Conservation (phyloP, 2,329 filamentous ascomycete species). For the Diatrype stigma region DNA sequence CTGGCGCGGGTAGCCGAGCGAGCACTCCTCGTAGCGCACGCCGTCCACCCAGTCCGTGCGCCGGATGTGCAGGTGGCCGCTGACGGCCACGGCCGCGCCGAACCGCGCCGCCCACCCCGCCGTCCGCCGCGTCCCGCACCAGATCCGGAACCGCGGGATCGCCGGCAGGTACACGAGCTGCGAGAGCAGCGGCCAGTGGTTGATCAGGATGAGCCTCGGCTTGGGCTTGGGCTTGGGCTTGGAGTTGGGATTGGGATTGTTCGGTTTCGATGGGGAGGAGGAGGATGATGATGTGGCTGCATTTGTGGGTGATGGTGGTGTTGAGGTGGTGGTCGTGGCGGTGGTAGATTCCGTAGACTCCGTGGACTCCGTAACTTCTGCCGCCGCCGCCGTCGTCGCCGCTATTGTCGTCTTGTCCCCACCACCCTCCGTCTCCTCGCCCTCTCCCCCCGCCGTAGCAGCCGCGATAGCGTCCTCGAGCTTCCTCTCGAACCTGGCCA, state of each 20-base stretch:
- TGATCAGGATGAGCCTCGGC: slow-evolving; percentile 28
- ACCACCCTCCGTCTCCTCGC: not conserved
- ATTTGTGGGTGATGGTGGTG: not conserved
- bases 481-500: slow-evolving; percentile 21
- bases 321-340: not conserved
- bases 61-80: slow-evolving; percentile 33
- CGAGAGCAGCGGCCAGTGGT: slow-evolving; percentile 35
- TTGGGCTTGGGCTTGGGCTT: not conserved
- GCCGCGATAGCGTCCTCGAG: slow-evolving; percentile 21
- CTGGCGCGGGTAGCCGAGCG: slow-evolving; percentile 33
- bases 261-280: too few relatives aligned
- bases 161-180: slow-evolving; percentile 30
- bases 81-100: slow-evolving; percentile 31
- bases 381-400: not conserved
- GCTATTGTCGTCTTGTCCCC: not conserved
- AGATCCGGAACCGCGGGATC: slow-evolving; percentile 33
- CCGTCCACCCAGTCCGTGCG: slow-evolving; percentile 35
- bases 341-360: not conserved
- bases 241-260: too few relatives aligned
- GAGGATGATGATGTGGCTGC: too few relatives aligned
- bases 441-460: not conserved
- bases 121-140: slow-evolving; percentile 34
- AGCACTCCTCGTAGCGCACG: slow-evolving; percentile 34
- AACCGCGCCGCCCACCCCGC: slow-evolving; percentile 32
- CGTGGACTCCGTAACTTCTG: too few relatives aligned